Conservation (phyloP, 176 grass and related monocot species). For the Eremochloa ophiuroides region DNA sequence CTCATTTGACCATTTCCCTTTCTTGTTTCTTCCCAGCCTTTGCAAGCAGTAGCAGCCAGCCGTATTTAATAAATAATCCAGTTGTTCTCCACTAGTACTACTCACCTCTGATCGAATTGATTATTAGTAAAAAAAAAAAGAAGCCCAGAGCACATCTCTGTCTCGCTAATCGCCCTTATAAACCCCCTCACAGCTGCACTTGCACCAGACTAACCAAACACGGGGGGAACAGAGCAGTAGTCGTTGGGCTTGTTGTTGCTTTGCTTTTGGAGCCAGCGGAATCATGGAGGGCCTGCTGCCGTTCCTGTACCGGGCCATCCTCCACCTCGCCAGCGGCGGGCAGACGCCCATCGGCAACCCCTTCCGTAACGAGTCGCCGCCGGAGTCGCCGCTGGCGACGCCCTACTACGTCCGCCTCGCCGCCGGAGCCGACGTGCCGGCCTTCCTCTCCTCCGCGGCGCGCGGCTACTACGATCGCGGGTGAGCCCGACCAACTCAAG, state of each 20-base stretch:
- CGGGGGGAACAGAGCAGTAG: neutral
- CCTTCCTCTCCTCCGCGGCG: slow-evolving; percentile 16
- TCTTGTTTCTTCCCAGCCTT: neutral
- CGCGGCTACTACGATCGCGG: slow-evolving; percentile 31
- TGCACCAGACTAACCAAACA: neutral
- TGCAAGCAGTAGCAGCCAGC: neutral
- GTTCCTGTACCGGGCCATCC: slow-evolving; percentile 57
- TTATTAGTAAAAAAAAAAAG: slow-evolving; percentile 7
- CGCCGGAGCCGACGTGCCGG: slow-evolving; percentile 4
- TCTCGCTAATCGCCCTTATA: neutral
- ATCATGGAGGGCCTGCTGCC: slow-evolving; percentile 62
- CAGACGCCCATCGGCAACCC: slow-evolving; percentile 27
- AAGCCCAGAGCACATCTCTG: neutral
- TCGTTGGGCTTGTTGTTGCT: neutral
- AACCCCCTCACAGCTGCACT: neutral
- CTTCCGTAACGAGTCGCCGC: slow-evolving; percentile 41
- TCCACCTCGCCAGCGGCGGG: slow-evolving; percentile 37
- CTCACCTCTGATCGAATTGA: neutral
- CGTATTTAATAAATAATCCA: neutral
- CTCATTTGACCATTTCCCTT: slow-evolving; percentile 7
- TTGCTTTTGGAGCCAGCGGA: neutral
- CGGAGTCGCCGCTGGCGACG: slow-evolving; percentile 8
- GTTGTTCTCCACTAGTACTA: neutral
- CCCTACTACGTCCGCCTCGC: slow-evolving; percentile 38
- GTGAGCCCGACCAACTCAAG: neutral